Evolutionary conservation across 768 basidiomycete genomes (phyloP), one percentile per base, ranked within the genome.

Genomic region (Leucosporidium creatinivorum): DNA sequence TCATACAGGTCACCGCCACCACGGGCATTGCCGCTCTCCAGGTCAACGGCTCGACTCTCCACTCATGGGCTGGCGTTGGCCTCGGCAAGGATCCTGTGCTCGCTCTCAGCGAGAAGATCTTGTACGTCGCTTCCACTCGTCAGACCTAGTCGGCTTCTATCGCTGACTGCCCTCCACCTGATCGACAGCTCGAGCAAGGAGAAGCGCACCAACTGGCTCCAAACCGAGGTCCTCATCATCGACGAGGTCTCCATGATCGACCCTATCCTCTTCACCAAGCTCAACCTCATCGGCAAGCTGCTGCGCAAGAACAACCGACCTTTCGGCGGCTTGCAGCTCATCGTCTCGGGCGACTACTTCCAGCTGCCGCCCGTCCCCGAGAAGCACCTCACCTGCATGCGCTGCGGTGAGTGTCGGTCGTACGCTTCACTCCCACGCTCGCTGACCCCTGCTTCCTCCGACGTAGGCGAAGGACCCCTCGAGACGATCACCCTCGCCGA

Each of bases 1-100:
- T 51, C 6, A 5, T 36, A 17, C 15, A 72, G 47, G 85, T 99
- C 68, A 96, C 93, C 3, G 96, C 94, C 9, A 92, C 92, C 1
- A 97, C 93, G 23, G 93, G 93, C 44, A 96, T 98, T 73, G 93
- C 94, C 10, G 94, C 94, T 5, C 93, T 93, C 76, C 97, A 99
- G 70, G 92, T 99, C 61, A 93, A 92, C 15, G 94, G 94, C 52
- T 85, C 91, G 39, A 98, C 94, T 0, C 83, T 98, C 30, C 94
- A 99, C 76, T 93, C 90, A 0, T 99, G 94, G 77, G 85, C 89
- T 25, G 93, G 93, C 0, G 87, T 94, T 66, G 94, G 94, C 0
- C 79, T 97, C 1, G 93, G 90, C 3, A 79, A 84, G 5, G 91
- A 89, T 25, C 25, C 60, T 5, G 15, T 61, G 28, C 18, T 61